A percentile compares a stretch with the other conserved stretches of the same genome.
Evolutionary conservation across 2,329 filamentous ascomycete species (phyloP).

Genomic region (Apiospora malaysiana): DNA sequence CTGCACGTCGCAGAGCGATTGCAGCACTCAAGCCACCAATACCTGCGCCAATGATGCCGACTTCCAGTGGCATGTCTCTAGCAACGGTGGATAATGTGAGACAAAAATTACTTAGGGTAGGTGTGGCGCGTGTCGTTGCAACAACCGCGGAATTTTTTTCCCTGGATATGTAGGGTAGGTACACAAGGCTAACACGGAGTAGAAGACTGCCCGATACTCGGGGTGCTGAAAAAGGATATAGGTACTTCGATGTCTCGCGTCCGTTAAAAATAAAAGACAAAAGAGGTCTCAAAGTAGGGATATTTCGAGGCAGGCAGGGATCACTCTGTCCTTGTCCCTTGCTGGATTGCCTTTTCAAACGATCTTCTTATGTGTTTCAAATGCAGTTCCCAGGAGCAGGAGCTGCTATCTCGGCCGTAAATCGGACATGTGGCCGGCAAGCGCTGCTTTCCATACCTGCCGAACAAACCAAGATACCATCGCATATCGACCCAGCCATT

Average conservation of each 20-base stretch:
- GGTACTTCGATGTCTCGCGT: constrained; percentile 3
- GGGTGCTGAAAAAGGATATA: background rate
- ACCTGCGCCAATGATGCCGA: constrained; percentile 28
- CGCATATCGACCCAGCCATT: background rate
- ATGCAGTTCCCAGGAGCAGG: background rate
- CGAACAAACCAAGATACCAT: background rate
- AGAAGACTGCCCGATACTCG: background rate
- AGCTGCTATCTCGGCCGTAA: constrained; percentile 26
- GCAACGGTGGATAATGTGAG: constrained; percentile 1
- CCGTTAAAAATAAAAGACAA: background rate
- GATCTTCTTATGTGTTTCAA: constrained; percentile 2
- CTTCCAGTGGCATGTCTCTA: constrained; percentile 24
- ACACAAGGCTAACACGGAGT: background rate
- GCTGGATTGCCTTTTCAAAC: background rate
- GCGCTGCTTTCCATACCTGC: constrained; percentile 14
- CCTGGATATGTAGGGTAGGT: background rate
- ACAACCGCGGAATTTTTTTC: background rate
- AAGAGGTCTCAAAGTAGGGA: constrained; percentile 4
- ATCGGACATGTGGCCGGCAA: constrained; percentile 21
- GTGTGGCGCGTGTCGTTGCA: constrained; percentile 14
- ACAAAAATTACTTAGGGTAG: background rate
- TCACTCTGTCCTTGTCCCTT: background rate
- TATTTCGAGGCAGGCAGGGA: constrained; percentile 11
- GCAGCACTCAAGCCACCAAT: constrained; percentile 27
- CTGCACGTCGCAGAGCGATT: constrained; percentile 26